A percentile compares a stretch with the other conserved stretches of the same genome.
Evolutionary conservation across 1,284 basidiomycete genomes (phyloP).

Genomic region (Nidula niveotomentosa): DNA sequence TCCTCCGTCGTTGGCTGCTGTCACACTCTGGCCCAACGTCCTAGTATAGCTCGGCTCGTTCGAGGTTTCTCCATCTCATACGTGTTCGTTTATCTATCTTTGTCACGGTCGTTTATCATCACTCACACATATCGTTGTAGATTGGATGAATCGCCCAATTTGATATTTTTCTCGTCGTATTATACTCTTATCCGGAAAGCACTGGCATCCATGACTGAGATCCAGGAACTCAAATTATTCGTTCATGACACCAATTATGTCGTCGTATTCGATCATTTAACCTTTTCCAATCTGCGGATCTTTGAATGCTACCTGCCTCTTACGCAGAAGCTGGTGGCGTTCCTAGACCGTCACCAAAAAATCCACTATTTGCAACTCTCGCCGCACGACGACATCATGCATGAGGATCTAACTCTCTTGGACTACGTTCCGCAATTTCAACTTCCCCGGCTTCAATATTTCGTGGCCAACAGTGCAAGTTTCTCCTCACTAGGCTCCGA

Average conservation of each 20-base stretch:
- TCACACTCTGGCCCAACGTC: slow-evolving; percentile 22
- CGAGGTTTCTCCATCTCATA: slow-evolving; percentile 27
- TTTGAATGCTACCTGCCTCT: slow-evolving; percentile 31
- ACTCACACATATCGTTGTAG: not conserved
- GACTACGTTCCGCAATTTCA: slow-evolving; percentile 1
- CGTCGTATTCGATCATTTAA: slow-evolving; percentile 15
- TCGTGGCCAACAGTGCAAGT: slow-evolving; percentile 27
- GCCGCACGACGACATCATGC: slow-evolving; percentile 17
- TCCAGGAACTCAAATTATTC: slow-evolving; percentile 26
- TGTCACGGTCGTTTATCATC: not conserved
- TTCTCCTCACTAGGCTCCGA: slow-evolving; percentile 20
- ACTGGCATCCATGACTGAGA: slow-evolving; percentile 16
- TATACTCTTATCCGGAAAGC: slow-evolving; percentile 24
- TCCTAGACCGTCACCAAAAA: slow-evolving; percentile 29
- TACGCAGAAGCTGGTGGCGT: slow-evolving; percentile 21
- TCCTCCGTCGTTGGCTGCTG: slow-evolving; percentile 25
- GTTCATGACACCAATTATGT: slow-evolving; percentile 25
- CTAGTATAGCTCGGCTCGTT: slow-evolving; percentile 18
- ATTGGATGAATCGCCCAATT: slow-evolving; percentile 6
- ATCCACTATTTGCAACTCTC: slow-evolving; percentile 32
- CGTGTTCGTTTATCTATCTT: slow-evolving; percentile 17
- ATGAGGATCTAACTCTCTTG: not conserved
- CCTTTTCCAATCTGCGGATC: slow-evolving; percentile 23
- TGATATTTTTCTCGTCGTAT: slow-evolving; percentile 19
- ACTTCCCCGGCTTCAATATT: slow-evolving; percentile 30